Conservation (phyloP, 2,329 filamentous ascomycete species). For the Aspergillus japonicus region DNA sequence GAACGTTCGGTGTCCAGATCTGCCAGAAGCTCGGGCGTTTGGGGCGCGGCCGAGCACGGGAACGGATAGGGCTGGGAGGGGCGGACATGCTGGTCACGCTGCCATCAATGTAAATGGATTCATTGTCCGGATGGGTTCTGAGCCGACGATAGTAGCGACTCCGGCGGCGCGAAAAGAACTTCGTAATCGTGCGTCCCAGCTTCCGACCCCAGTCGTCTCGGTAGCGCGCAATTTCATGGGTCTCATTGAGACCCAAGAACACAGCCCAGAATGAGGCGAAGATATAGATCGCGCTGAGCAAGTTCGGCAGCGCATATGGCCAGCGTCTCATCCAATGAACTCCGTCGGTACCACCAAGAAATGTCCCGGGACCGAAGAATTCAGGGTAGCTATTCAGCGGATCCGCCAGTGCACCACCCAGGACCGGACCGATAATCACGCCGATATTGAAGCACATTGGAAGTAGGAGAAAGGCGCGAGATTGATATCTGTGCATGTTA, state of each 20-base stretch:
- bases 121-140: conserved; percentile 26
- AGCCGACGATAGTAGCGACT: conserved; percentile 38
- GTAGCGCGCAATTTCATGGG: conserved; percentile 40
- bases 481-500: conserved; percentile 39
- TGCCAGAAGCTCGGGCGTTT: conserved; percentile 48
- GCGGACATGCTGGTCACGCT: conserved; percentile 25
- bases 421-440: conserved; percentile 58
- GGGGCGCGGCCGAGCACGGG: conserved; percentile 35
- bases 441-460: conserved; percentile 71
- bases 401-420: conserved; percentile 68
- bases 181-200: conserved; percentile 36
- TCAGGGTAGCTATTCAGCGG: conserved; percentile 61
- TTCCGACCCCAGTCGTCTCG: conserved; percentile 43
- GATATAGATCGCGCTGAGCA: conserved; percentile 64
- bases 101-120: conserved; percentile 35
- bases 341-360: conserved; percentile 56
- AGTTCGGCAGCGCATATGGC: conserved; percentile 68
- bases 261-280: conserved; percentile 55
- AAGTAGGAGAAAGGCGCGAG: conserved; percentile 58
- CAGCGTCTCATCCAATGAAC: conserved; percentile 64
- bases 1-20: conserved; percentile 55
- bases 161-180: conserved; percentile 24
- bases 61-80: conserved; percentile 27
- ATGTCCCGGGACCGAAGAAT: conserved; percentile 61
- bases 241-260: conserved; percentile 66